phyloP scores from a whole-genome alignment of 805 yeast species.

The Blastobotrys parvus region DNA sequence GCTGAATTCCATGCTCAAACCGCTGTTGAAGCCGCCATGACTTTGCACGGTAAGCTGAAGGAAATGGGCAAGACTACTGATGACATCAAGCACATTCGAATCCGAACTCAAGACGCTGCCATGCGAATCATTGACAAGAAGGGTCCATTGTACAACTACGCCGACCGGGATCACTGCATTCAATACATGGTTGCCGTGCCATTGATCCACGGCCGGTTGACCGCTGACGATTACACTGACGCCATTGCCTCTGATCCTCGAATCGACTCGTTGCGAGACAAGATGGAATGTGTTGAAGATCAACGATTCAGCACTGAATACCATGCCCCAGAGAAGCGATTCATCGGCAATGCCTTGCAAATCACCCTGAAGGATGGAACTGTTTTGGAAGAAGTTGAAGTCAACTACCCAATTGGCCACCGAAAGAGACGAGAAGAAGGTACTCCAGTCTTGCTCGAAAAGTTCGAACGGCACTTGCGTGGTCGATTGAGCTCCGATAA shows the following conservation, averaged over 20 bases:
- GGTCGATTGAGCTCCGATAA: conserved; percentile 37
- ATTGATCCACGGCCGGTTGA: conserved; percentile 44
- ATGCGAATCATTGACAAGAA: conserved; percentile 50
- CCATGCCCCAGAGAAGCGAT: conserved; percentile 49
- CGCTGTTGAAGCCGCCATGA: conserved; percentile 52
- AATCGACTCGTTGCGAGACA: conserved; percentile 43
- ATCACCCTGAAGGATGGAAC: conserved; percentile 49
- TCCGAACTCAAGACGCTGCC: conserved; percentile 55
- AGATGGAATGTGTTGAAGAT: conserved; percentile 49
- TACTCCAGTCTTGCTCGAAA: conserved; percentile 42
- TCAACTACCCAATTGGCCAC: conserved; percentile 54
- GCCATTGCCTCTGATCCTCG: conserved; percentile 42
- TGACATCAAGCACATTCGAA: conserved; percentile 42
- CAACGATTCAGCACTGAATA: conserved; percentile 42
- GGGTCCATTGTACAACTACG: conserved; percentile 55
- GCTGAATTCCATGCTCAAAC: conserved; percentile 63
- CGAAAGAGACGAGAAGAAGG: conserved; percentile 52
- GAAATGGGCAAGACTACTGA: conserved; percentile 36
- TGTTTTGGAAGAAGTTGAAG: conserved; percentile 41
- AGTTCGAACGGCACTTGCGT: conserved; percentile 43
- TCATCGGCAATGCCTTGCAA: conserved; percentile 46
- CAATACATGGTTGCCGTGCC: conserved; percentile 58
- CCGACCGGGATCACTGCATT: conserved; percentile 58
- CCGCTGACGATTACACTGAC: conserved; percentile 52
- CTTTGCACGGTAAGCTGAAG: conserved; percentile 32